Base-by-base conservation (phyloP, 1,284 basidiomycete genomes). In the Pseudozyma thailandica region DNA sequence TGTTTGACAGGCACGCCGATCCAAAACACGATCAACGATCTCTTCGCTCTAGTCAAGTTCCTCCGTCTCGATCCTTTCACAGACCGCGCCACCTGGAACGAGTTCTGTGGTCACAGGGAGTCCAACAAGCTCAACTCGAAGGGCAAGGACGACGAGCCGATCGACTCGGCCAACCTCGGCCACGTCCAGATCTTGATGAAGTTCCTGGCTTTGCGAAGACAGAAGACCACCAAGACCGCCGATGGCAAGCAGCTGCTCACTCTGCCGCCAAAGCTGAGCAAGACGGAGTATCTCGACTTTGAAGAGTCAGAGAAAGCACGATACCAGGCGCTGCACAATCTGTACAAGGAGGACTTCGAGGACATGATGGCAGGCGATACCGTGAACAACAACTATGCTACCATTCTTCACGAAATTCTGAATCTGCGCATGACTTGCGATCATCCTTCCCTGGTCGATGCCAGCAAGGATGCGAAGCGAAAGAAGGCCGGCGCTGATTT, bases 131-230 rank as follows among this genome's bases (percentile, higher is more conserved):
- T 78, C 3, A 52, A 54, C 6, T 16, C 55, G 2, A 72, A 66
- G 49, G 50, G 35, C 25, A 72, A 72, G 26, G 64, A 72, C 20
- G 54, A 64, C 18, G 75, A 75, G 27, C 69, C 73, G 25, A 56
- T 82, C 47, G 93, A 98, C 79, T 87, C 90, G n/a, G 85, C 96
- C 37, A 95, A 94, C 53, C 88, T 98, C 26, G 91, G 90, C 2
- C 91, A 94, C n/a, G 86, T 99, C 20, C 94, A 98, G 84, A 92
- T 91, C 38, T 91, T 98, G 84, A 98, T 99, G 94, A 91, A 92
- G 78, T 92, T 92, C 81, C 91, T 98, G 77, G 95, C 95, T 0
- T 88, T 99, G 9, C 92, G 96, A 9, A 90, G 96, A 35, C 98
- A 95, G 20, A 99, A 99, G 84, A 92, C 97, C 79, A 90, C 90